Conservation (phyloP, 1,139 yeast species). For the Geotrichum siamense region DNA sequence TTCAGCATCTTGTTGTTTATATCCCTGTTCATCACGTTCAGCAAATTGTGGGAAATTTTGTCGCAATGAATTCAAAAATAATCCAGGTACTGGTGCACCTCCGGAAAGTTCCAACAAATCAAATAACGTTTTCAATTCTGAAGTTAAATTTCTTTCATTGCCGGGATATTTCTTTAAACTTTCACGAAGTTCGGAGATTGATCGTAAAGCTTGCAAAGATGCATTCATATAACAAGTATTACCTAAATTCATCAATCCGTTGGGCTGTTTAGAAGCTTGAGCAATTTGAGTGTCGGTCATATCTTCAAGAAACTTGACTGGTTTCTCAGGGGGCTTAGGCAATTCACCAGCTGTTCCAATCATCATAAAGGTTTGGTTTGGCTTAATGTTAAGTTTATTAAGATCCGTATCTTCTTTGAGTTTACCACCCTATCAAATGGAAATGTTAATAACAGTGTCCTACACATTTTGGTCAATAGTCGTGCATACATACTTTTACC, state of each 20-base stretch:
- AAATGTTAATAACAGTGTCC: slow-evolving; percentile 11
- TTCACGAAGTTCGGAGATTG: slow-evolving; percentile 51
- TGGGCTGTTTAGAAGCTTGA: slow-evolving; percentile 42
- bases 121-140: slow-evolving; percentile 32
- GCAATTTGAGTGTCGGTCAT: slow-evolving; percentile 44
- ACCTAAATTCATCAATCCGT: slow-evolving; percentile 82
- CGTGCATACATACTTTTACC: slow-evolving; percentile 44
- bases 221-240: slow-evolving; percentile 94
- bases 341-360: slow-evolving; percentile 82
- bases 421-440: slow-evolving; percentile 57
- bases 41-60: slow-evolving; percentile 76
- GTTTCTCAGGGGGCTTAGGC: slow-evolving; percentile 50
- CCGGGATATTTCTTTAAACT: slow-evolving; percentile 25
- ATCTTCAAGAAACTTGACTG: slow-evolving; percentile 64
- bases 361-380: slow-evolving; percentile 71
- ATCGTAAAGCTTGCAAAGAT: slow-evolving; percentile 70
- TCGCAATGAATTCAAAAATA: slow-evolving; percentile 46
- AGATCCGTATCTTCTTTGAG: slow-evolving; percentile 59
- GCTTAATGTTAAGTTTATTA: slow-evolving; percentile 48
- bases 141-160: slow-evolving; percentile 25
- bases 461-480: too few species aligned
- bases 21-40: slow-evolving; percentile 59
- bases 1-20: slow-evolving; percentile 96
- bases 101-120: slow-evolving; percentile 30
- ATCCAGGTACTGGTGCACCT: slow-evolving; percentile 43